These are phyloP conservation scores for Phyllostachys edulis DNA, from an alignment of 176 grass and related monocot genomes.

Conservation along the genomic window DNA sequence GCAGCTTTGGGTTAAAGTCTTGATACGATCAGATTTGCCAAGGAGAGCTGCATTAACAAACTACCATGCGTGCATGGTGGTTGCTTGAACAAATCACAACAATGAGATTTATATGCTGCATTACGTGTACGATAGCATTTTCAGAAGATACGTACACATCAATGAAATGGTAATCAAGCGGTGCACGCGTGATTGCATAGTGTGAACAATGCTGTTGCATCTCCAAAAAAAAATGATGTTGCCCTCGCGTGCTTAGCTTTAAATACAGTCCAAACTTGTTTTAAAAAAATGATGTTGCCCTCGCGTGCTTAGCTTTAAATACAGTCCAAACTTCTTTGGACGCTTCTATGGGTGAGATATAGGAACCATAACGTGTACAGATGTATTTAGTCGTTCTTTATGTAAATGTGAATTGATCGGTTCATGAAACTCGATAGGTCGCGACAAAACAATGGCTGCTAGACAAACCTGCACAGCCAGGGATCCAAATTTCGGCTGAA, in stretches of 20 bases:
- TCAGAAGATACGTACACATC: conserved; percentile 17
- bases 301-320: conserved; percentile 10
- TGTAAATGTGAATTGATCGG: background rate
- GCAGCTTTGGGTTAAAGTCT: conserved; percentile 17
- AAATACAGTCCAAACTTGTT: background rate
- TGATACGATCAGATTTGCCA: conserved; percentile 17
- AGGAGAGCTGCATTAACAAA: conserved; percentile 26
- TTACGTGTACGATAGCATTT: conserved; percentile 1
- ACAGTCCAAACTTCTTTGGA: background rate
- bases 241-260: conserved; percentile 10
- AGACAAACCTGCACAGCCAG: background rate
- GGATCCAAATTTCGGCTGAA: too few species aligned
- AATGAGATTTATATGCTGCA: conserved; percentile 8
- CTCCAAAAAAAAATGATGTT: background rate
- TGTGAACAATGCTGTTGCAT: background rate
- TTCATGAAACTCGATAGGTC: background rate
- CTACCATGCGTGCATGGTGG: background rate
- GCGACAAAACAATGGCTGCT: background rate
- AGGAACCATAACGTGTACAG: background rate
- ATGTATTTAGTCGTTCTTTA: background rate
- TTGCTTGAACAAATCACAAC: conserved; percentile 23
- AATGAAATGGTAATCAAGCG: background rate
- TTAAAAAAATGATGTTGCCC: background rate
- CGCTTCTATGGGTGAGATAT: background rate
- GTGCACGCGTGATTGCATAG: conserved; percentile 1